Base-by-base conservation (phyloP, 208 protist genomes). In the Acanthamoeba lenticulata region DNA sequence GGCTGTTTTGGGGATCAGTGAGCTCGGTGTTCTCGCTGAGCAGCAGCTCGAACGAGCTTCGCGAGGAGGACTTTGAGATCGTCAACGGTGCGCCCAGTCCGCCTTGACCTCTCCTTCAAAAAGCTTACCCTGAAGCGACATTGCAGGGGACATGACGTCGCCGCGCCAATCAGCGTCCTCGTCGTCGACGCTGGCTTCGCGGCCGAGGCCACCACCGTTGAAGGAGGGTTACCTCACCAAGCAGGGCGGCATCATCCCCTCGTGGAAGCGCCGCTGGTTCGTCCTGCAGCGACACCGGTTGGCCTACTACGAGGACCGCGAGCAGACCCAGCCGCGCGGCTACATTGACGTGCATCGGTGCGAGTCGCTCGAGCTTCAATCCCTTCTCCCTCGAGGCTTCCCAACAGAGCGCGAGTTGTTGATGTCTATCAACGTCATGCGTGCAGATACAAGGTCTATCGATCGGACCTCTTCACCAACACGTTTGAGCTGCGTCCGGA, bases 181-280 rank as follows among this genome's bases (percentile, higher is more conserved):
- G 49, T 2, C 4, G 19, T 55, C 47, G 45, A 5, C 17, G 52
- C n/a, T n/a, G 52, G 21, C 21, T 60, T 60, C 11, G 11, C 15
- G 15, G 21, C 52, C 69, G 24, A 29, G 69, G 17, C 38, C 13
- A 1, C 40, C 40, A 9, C 38, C 44, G 5, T 47, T 79, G 24
- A 79, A 79, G 69, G 69, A 79, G 24, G 69, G 69, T 36, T 79
- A 79, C 7, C 38, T 79, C 19, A 79, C 69, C 5, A 79, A 79
- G 69, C 69, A 79, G 40, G 69, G 69, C 40, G 69, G 69, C 15
- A 45, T 79, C 69, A 38, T 79, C 24, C 69, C 69, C 17, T 34
- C 36, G 24, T 79, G 69, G 69, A 79, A 79, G 40, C 32, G 69
- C 4, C 15, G 69, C 40, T 79, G 69, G 69, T 79, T 79, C 40